These are phyloP conservation scores for Wilhelminamyces savonicus DNA, from an alignment of 805 yeast genomes.

Conservation along the genomic window DNA sequence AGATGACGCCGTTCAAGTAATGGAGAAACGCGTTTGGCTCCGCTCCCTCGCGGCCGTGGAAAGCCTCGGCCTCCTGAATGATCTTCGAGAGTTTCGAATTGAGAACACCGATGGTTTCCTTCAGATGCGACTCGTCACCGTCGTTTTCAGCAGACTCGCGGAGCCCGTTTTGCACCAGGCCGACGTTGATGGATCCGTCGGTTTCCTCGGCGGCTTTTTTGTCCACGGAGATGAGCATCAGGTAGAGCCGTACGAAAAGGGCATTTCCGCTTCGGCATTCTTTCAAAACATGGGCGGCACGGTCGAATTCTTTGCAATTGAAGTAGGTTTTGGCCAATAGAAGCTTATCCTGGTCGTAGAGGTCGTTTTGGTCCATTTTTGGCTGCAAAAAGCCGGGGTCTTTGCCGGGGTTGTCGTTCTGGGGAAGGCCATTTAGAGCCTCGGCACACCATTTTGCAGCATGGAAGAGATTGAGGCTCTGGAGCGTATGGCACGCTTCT, in stretches of 20 bases:
- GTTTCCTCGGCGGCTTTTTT: constrained; percentile 63
- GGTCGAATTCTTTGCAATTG: constrained; percentile 76
- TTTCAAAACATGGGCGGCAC: constrained; percentile 59
- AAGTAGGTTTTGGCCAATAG: constrained; percentile 67
- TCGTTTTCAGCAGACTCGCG: constrained; percentile 1
- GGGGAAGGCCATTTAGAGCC: constrained; percentile 58
- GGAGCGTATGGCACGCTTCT: constrained; percentile 31
- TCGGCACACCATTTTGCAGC: constrained; percentile 84
- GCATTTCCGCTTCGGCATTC: constrained; percentile 47
- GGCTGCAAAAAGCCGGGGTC: constrained; percentile 1
- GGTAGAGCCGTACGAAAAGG: constrained; percentile 59
- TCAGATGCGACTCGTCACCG: constrained; percentile 1
- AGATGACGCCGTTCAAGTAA: constrained; percentile 66
- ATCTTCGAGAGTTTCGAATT: constrained; percentile 27
- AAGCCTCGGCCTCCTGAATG: constrained; percentile 34
- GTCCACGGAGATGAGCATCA: constrained; percentile 72
- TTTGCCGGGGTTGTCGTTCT: constrained; percentile 4
- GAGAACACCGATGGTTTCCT: constrained; percentile 12
- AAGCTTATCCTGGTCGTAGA: constrained; percentile 37
- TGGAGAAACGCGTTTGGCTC: constrained; percentile 54
- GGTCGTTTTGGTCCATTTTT: constrained; percentile 22
- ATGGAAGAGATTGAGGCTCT: constrained; percentile 54
- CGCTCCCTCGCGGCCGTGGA: constrained; percentile 11
- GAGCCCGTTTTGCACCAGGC: constrained; percentile 5
- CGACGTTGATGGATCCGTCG: constrained; percentile 55